Conservation (phyloP, 2,329 filamentous ascomycete species). For the Xylaria sp. region DNA sequence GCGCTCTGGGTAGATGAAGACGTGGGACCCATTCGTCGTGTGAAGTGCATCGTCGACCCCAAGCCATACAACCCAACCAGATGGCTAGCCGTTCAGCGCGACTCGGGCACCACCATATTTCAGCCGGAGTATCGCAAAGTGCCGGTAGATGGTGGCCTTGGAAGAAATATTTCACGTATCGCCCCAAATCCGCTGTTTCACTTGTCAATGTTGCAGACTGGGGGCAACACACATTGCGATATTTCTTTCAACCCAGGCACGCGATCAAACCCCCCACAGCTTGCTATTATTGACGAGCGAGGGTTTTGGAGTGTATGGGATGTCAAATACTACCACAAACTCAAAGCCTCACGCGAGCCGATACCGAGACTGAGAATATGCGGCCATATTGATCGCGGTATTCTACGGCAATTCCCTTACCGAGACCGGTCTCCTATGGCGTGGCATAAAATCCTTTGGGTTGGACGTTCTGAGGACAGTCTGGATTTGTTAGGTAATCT, state of each 20-base stretch:
- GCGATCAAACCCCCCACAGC: constrained; percentile 59
- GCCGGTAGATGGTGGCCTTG: constrained; percentile 29
- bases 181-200: constrained; percentile 60
- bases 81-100: constrained; percentile 62
- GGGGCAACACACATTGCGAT: constrained; percentile 63
- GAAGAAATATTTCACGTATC: constrained; percentile 54
- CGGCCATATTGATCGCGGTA: constrained; percentile 52
- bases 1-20: constrained; percentile 59
- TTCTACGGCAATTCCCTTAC: constrained; percentile 44
- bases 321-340: constrained; percentile 49
- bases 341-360: constrained; percentile 43
- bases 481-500: constrained; percentile 44
- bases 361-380: constrained; percentile 44
- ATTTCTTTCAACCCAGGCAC: constrained; percentile 65
- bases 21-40: constrained; percentile 52
- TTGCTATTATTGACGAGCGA: constrained; percentile 68
- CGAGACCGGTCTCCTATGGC: constrained; percentile 39
- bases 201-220: constrained; percentile 59
- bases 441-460: constrained; percentile 52
- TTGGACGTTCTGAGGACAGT: constrained; percentile 41
- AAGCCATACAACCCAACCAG: constrained; percentile 47
- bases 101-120: constrained; percentile 57
- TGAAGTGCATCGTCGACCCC: constrained; percentile 55
- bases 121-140: constrained; percentile 55
- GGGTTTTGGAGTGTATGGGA: constrained; percentile 75